Percentiles rank a stretch among this genome's conserved stretches.
Evolutionary conservation across 2,329 filamentous ascomycete genomes (phyloP).

Genomic region (Cordyceps militaris): DNA sequence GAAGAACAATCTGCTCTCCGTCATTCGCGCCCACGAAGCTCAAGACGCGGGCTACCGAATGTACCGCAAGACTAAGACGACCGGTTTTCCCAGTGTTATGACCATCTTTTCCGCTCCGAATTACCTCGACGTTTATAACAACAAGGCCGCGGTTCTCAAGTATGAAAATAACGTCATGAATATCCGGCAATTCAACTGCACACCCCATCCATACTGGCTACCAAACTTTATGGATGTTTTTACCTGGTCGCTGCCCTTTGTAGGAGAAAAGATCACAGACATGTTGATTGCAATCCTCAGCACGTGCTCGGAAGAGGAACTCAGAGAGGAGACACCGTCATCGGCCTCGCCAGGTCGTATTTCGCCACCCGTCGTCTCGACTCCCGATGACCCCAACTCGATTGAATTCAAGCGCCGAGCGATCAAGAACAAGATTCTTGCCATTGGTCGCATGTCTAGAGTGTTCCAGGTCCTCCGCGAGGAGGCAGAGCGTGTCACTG

Average conservation of each 20-base stretch:
- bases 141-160: slow-evolving; percentile 97
- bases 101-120: slow-evolving; percentile 99
- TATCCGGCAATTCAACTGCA: slow-evolving; percentile 99
- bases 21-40: slow-evolving; percentile 96
- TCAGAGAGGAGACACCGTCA: slow-evolving; percentile 78
- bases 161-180: slow-evolving; percentile 99
- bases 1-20: slow-evolving; percentile 95
- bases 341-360: slow-evolving; percentile 60
- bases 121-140: slow-evolving; percentile 99
- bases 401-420: slow-evolving; percentile 91
- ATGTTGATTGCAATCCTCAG: slow-evolving; percentile 99
- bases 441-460: slow-evolving; percentile 90
- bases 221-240: slow-evolving; percentile 99
- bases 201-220: slow-evolving; percentile 97
- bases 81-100: slow-evolving; percentile 98
- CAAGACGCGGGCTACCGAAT: slow-evolving; percentile 98
- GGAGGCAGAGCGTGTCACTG: slow-evolving; percentile 92
- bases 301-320: slow-evolving; percentile 97
- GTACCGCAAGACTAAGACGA: slow-evolving; percentile 97
- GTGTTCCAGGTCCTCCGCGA: slow-evolving; percentile 98
- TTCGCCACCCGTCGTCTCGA: slow-evolving; percentile 57
- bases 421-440: slow-evolving; percentile 99
- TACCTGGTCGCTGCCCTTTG: slow-evolving; percentile 98
- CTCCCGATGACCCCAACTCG: slow-evolving; percentile 61
- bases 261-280: slow-evolving; percentile 97